phyloP scores from a whole-genome alignment of 108 stramenopile species.

The Fistulifera pelliculosa region DNA sequence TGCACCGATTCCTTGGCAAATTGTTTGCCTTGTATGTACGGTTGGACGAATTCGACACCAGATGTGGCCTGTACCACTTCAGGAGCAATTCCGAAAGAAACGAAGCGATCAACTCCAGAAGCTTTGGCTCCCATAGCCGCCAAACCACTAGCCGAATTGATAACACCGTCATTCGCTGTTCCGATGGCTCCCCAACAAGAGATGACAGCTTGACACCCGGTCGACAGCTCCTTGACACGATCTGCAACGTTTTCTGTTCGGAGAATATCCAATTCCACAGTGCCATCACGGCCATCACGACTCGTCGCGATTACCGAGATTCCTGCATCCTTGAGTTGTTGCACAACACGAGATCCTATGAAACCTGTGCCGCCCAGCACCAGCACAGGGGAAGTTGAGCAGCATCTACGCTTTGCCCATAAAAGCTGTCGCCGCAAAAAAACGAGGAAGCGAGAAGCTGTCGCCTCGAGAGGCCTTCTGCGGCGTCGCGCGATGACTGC shows the following conservation, averaged over 20 bases:
- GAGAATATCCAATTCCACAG: conserved; percentile 13
- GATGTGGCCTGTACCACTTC: conserved; percentile 52
- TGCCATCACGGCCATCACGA: conserved; percentile 23
- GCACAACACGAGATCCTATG: conserved; percentile 47
- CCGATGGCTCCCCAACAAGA: conserved; percentile 57
- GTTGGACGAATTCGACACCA: conserved; percentile 45
- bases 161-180: conserved; percentile 29
- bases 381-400: no score
- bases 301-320: conserved; percentile 23
- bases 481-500: no score
- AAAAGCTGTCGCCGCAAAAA: no score
- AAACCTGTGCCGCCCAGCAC: conserved; percentile 70
- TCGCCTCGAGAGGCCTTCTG: no score
- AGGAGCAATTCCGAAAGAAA: conserved; percentile 50
- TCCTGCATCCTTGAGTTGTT: conserved; percentile 31
- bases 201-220: conserved; percentile 36
- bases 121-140: conserved; percentile 40
- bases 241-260: neutral
- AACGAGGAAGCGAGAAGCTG: no score
- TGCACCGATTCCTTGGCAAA: conserved; percentile 31
- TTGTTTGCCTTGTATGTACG: conserved; percentile 56
- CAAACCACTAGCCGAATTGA: conserved; percentile 33
- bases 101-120: conserved; percentile 32
- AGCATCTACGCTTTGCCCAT: no score
- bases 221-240: conserved; percentile 10